Percentiles rank a stretch among this genome's conserved stretches.
These are phyloP conservation scores for Rhizophagus prolifer DNA, from an alignment of 192 early-diverging fungal species.

Conservation along the genomic window DNA sequence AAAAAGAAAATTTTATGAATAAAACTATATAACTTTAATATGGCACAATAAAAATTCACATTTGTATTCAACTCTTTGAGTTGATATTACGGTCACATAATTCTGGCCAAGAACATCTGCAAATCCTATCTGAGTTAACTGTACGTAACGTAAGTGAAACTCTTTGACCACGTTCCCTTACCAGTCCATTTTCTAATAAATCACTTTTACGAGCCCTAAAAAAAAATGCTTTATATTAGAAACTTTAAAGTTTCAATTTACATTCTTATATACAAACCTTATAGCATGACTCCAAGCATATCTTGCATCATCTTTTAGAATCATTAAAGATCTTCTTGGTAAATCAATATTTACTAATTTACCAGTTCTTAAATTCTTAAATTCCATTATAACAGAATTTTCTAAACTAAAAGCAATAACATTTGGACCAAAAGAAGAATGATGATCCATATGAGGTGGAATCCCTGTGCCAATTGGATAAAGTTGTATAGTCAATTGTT, in stretches of 20 bases:
- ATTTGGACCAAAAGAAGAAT: conserved; percentile 18
- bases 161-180: conserved; percentile 24
- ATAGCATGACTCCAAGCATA: conserved; percentile 29
- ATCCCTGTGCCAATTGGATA: conserved; percentile 31
- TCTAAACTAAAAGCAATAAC: conserved; percentile 23
- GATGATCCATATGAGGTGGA: conserved; percentile 29
- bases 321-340: conserved; percentile 24
- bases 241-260: background rate
- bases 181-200: conserved; percentile 21
- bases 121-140: conserved; percentile 1
- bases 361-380: conserved; percentile 18
- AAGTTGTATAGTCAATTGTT: conserved; percentile 24
- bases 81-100: conserved; percentile 20
- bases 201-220: conserved; percentile 26
- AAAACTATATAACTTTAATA: too few species aligned
- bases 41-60: too few species aligned
- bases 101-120: conserved; percentile 22
- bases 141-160: conserved; percentile 27
- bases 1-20: too few species aligned
- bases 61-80: too few species aligned
- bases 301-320: conserved; percentile 7
- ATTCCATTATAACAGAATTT: conserved; percentile 28
- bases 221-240: background rate
- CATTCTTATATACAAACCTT: background rate
- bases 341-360: conserved; percentile 15